phyloP scores from a whole-genome alignment of 495 filamentous ascomycete genomes.

The Penicillium ochrochloron region DNA sequence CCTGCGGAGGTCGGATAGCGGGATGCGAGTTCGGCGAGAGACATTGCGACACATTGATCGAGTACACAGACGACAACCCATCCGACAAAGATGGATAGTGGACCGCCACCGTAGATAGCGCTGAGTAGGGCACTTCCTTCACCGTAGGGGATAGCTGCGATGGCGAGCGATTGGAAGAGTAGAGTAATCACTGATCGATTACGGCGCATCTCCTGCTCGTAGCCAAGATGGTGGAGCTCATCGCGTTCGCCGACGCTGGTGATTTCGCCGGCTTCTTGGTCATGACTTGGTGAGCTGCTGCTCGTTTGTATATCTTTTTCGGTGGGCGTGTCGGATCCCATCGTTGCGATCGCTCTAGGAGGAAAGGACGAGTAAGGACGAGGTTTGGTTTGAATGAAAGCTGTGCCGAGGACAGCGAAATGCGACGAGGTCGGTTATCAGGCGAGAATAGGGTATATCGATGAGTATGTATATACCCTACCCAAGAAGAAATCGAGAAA shows the following conservation, averaged over 20 bases:
- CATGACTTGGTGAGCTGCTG: not conserved
- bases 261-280: slow-evolving; percentile 26
- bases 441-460: not conserved
- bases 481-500: not conserved
- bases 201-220: slow-evolving; percentile 44
- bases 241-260: slow-evolving; percentile 22
- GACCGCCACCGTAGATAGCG: slow-evolving; percentile 50
- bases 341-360: not conserved
- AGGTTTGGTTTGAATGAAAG: not conserved
- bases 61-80: slow-evolving; percentile 47
- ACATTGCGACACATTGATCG: slow-evolving; percentile 47
- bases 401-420: not conserved
- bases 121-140: slow-evolving; percentile 50
- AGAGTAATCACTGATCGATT: slow-evolving; percentile 45
- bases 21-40: slow-evolving; percentile 52
- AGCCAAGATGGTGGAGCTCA: slow-evolving; percentile 42
- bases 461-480: not conserved
- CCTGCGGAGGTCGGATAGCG: slow-evolving; percentile 56
- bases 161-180: slow-evolving; percentile 43
- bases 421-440: not conserved
- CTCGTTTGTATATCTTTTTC: slow-evolving; percentile 9
- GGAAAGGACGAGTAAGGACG: not conserved
- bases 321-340: not conserved
- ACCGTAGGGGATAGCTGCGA: slow-evolving; percentile 52
- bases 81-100: slow-evolving; percentile 47